Evolutionary conservation across 2,329 filamentous ascomycete genomes (phyloP), one percentile per base, ranked within the genome.

Genomic region (Domatiomyces catenatus): DNA sequence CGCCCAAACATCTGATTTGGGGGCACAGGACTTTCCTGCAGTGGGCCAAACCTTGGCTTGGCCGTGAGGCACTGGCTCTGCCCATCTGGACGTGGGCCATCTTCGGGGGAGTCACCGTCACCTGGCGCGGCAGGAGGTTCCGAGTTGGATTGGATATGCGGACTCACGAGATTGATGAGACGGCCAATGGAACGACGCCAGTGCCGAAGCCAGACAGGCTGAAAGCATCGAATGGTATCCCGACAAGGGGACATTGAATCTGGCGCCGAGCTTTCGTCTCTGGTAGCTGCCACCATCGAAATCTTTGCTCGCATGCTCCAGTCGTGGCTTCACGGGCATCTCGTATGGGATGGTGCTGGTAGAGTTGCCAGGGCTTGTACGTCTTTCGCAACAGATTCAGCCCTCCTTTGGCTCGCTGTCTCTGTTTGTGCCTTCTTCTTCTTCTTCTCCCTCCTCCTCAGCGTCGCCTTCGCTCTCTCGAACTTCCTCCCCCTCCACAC

Each of bases 61-160:
- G 84, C 0, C 75, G 92, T 28, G 92, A 98, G 67, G 57, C 78
- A 0, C 71, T 95, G 7, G 89, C 92, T 0, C 71, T 94, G 45
- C 89, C 89, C 0, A 83, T 98, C 52, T 98, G 92, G 92, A 70
- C 79, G 0, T 88, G 83, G 78, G 92, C 92, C 0, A 85, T 95
- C 18, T 79, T 86, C 59, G 83, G 90, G n/a, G 92, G 92, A 0
- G 80, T 84, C 1, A 90, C 81, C 0, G 86, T 98, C 0, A 78
- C 78, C 48, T 98, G 92, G 93, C 74, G 92, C 50, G 90, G 89
- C 0, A 82, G 81, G 61, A 76, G 72, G 24, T 96, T 96, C 64
- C 78, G 77, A 60, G 89, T 96, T 1, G 79, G 83, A 1, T 75
- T 86, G 58, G 85, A 96, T 64, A 90, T 90, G 74, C 85, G 81